Percentiles rank a stretch among this genome's conserved stretches.
Conservation (phyloP, 306 rosid genomes). For the Rubus idaeus region DNA sequence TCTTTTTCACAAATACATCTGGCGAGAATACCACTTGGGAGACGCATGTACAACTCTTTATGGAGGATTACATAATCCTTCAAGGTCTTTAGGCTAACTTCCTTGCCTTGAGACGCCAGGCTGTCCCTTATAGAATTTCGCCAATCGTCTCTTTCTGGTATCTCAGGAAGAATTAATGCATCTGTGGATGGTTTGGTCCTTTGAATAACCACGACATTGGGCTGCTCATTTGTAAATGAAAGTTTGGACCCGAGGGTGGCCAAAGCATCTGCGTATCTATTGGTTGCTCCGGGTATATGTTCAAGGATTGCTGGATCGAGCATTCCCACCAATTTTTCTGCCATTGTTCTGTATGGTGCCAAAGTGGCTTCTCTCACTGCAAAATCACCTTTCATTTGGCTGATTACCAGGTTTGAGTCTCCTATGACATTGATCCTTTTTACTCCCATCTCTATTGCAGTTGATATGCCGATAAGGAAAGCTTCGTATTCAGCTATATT, state of each 20-base stretch:
- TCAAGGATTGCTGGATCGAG: neutral
- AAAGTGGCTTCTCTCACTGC: neutral
- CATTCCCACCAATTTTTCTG: neutral
- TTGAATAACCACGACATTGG: neutral
- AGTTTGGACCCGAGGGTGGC: neutral
- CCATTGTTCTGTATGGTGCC: neutral
- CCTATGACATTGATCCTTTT: neutral
- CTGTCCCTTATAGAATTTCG: neutral
- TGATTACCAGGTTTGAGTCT: neutral
- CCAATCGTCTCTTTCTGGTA: neutral
- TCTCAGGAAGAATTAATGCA: neutral
- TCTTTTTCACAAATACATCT: no score
- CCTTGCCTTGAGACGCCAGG: accelerated
- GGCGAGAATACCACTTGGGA: neutral
- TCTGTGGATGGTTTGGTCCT: neutral
- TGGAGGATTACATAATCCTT: neutral
- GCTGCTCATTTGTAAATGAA: neutral
- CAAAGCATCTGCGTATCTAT: neutral
- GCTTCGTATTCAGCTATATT: neutral
- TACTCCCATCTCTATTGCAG: neutral
- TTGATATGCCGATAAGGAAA: neutral
- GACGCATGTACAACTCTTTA: neutral
- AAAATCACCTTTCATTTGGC: neutral
- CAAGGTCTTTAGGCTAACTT: neutral
- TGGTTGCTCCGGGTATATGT: neutral